These are phyloP conservation scores for Cladosporium sp. DNA, from an alignment of 2,329 filamentous ascomycete genomes.

Conservation along the genomic window DNA sequence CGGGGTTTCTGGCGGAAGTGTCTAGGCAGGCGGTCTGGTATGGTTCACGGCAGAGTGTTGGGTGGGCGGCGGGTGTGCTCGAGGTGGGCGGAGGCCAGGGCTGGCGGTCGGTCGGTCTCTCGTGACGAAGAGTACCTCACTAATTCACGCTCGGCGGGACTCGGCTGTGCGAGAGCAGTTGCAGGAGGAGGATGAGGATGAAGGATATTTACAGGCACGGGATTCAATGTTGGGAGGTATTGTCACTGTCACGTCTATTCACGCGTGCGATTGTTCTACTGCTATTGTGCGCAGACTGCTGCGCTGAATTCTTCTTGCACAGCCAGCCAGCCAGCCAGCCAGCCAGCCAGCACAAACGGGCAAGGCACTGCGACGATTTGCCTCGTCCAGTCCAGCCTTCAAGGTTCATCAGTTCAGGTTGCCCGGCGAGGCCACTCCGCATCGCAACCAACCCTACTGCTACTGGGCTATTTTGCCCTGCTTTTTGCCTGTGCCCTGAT, in stretches of 20 bases:
- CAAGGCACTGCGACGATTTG: slow-evolving; percentile 1
- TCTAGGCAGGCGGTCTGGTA: background rate
- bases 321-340: background rate
- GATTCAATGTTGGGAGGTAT: background rate
- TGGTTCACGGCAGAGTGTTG: background rate
- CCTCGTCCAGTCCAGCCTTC: slow-evolving; percentile 3
- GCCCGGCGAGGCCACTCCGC: slow-evolving; percentile 12
- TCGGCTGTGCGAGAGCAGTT: slow-evolving; percentile 17
- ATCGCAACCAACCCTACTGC: slow-evolving; percentile 5
- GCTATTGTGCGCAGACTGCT: background rate
- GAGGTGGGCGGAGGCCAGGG: slow-evolving; percentile 1
- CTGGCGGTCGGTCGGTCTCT: slow-evolving; percentile 8
- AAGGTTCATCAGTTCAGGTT: slow-evolving; percentile 5
- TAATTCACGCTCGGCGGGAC: slow-evolving; percentile 17
- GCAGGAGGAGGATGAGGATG: background rate
- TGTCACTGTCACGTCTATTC: background rate
- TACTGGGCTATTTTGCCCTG: background rate
- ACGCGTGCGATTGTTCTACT: background rate
- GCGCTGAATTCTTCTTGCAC: background rate
- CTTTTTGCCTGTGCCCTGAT: background rate
- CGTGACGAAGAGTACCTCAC: slow-evolving; percentile 17
- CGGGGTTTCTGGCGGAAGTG: background rate
- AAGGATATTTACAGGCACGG: background rate
- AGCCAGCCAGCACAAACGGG: background rate
- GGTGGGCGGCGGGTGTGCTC: background rate